These are phyloP conservation scores for Mucor mucedo DNA, from an alignment of 371 early-diverging fungal species.

Conservation along the genomic window DNA sequence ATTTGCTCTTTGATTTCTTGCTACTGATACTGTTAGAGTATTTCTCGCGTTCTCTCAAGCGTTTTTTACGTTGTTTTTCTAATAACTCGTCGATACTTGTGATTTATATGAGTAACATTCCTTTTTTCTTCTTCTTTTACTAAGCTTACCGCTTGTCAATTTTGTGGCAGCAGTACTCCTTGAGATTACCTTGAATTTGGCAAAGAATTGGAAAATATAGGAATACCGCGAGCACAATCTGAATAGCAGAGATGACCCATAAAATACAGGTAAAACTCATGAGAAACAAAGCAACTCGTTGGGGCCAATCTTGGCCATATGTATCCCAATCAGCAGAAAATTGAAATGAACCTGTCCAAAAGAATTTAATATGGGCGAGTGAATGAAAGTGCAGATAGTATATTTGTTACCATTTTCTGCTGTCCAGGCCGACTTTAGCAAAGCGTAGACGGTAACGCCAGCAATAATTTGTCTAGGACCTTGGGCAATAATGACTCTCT, in stretches of 20 bases:
- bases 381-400: no score
- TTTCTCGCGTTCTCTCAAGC: conserved; percentile 34
- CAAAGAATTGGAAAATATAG: conserved; percentile 84
- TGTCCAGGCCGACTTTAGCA: conserved; percentile 42
- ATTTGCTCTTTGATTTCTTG: conserved; percentile 20
- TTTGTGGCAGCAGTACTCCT: conserved; percentile 91
- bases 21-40: conserved; percentile 18
- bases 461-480: conserved; percentile 81
- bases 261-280: conserved; percentile 74
- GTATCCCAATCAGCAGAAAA: conserved; percentile 31
- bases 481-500: conserved; percentile 84
- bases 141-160: conserved; percentile 78
- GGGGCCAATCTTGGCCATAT: conserved; percentile 45
- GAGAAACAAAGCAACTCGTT: conserved; percentile 38
- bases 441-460: conserved; percentile 41
- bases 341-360: conserved; percentile 26
- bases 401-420: background rate
- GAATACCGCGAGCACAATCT: conserved; percentile 65
- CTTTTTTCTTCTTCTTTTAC: background rate
- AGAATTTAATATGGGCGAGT: background rate
- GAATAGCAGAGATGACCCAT: conserved; percentile 63
- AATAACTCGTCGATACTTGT: conserved; percentile 42
- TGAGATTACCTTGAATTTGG: conserved; percentile 86
- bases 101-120: background rate
- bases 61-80: conserved; percentile 41